A percentile compares a stretch with the other conserved stretches of the same genome.
Evolutionary conservation across 2,329 filamentous ascomycete species (phyloP).

Genomic region (Hysterium pulicare): DNA sequence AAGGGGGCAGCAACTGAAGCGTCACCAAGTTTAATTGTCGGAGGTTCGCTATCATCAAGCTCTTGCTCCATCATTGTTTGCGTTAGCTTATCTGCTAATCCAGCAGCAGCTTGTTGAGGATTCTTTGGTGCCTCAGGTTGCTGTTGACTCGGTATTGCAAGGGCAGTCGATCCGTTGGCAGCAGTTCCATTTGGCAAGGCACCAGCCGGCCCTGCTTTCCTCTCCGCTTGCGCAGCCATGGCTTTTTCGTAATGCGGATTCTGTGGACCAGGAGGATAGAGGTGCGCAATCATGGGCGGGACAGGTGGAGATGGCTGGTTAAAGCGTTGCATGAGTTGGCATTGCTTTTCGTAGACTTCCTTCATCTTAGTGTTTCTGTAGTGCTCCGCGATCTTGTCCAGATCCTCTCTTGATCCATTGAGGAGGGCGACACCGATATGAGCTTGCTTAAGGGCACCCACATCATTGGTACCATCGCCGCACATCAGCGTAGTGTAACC

Average conservation of each 20-base stretch:
- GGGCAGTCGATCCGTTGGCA: slow-evolving; percentile 15
- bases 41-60: slow-evolving; percentile 80
- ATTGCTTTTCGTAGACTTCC: slow-evolving; percentile 96
- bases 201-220: slow-evolving; percentile 65
- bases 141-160: slow-evolving; percentile 16
- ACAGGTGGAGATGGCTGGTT: slow-evolving; percentile 92
- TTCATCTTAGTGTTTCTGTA: slow-evolving; percentile 96
- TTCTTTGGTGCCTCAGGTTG: slow-evolving; percentile 58
- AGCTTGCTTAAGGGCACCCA: slow-evolving; percentile 95
- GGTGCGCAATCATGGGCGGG: slow-evolving; percentile 84
- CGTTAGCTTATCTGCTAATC: slow-evolving; percentile 82
- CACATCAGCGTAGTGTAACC: slow-evolving; percentile 99
- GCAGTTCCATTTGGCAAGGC: slow-evolving; percentile 44
- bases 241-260: slow-evolving; percentile 97
- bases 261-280: slow-evolving; percentile 83
- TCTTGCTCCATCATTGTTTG: slow-evolving; percentile 86
- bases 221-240: slow-evolving; percentile 77
- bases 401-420: slow-evolving; percentile 88
- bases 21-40: slow-evolving; percentile 94
- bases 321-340: slow-evolving; percentile 86
- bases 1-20: slow-evolving; percentile 96
- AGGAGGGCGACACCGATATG: slow-evolving; percentile 95
- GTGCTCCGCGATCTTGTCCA: slow-evolving; percentile 89
- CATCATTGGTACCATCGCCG: slow-evolving; percentile 96
- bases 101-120: slow-evolving; percentile 59